Evolutionary conservation across 345 rosid species (phyloP).

Genomic region (Psidium friedrichsthalianum): DNA sequence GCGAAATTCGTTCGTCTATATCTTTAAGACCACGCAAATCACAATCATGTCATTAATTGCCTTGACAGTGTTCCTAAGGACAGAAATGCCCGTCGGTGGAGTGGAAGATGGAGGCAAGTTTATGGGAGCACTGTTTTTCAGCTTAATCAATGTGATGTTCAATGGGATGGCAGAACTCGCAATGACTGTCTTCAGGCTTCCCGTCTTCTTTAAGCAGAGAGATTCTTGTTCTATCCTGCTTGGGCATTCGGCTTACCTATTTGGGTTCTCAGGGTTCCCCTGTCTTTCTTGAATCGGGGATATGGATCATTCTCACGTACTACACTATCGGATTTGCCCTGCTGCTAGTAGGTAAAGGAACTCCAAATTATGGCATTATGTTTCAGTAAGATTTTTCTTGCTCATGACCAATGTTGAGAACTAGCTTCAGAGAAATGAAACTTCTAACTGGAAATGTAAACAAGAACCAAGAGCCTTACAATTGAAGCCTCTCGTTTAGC

Average conservation of each 20-base stretch:
- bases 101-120: conserved; percentile 27
- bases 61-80: conserved; percentile 27
- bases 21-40: conserved; percentile 35
- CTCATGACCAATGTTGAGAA: neutral
- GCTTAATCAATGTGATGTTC: conserved; percentile 39
- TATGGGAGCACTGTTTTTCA: conserved; percentile 35
- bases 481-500: neutral
- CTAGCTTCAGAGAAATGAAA: neutral
- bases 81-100: conserved; percentile 26
- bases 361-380: neutral
- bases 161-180: conserved; percentile 48
- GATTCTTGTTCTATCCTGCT: conserved; percentile 34
- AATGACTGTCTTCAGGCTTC: conserved; percentile 33
- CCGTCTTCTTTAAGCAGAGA: conserved; percentile 34
- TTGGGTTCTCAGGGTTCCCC: conserved; percentile 32
- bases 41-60: conserved; percentile 28
- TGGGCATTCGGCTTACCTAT: conserved; percentile 40
- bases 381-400: neutral
- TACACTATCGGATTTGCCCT: conserved; percentile 41
- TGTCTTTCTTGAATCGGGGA: conserved; percentile 30
- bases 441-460: neutral
- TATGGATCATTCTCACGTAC: conserved; percentile 36
- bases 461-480: neutral
- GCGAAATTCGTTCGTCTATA: conserved; percentile 23
- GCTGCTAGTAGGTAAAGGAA: conserved; percentile 26